Conservation (phyloP, 2,329 filamentous ascomycete genomes). For the Daldinia sp. region DNA sequence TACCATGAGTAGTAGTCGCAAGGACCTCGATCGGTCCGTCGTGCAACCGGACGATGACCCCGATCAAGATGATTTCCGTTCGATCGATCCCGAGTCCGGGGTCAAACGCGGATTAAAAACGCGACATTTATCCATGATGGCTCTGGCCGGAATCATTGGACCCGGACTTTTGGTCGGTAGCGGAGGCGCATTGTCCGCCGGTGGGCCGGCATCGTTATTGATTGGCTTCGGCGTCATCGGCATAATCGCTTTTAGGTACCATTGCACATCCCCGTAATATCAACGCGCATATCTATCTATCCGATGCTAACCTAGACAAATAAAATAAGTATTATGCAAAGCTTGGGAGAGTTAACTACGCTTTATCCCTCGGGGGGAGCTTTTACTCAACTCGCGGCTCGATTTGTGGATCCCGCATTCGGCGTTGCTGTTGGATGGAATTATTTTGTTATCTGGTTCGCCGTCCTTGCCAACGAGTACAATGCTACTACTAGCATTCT, state of each 20-base stretch:
- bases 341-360: slow-evolving; percentile 77
- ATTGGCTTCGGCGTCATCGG: slow-evolving; percentile 79
- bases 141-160: slow-evolving; percentile 69
- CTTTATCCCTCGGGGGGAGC: slow-evolving; percentile 75
- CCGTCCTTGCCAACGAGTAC: slow-evolving; percentile 74
- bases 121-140: slow-evolving; percentile 70
- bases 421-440: slow-evolving; percentile 76
- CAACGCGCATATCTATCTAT: neutral
- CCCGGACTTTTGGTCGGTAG: slow-evolving; percentile 77
- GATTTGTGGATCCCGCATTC: slow-evolving; percentile 76
- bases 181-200: slow-evolving; percentile 72
- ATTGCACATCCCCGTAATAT: slow-evolving; percentile 40
- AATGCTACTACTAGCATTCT: slow-evolving; percentile 73
- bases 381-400: slow-evolving; percentile 74
- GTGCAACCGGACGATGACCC: slow-evolving; percentile 9
- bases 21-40: slow-evolving; percentile 19
- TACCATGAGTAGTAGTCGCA: slow-evolving; percentile 7
- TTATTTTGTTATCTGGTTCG: slow-evolving; percentile 67
- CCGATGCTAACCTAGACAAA: neutral
- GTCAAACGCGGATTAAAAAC: slow-evolving; percentile 75
- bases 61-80: slow-evolving; percentile 49
- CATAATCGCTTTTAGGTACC: slow-evolving; percentile 63
- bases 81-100: slow-evolving; percentile 68
- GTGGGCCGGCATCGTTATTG: slow-evolving; percentile 74
- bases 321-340: slow-evolving; percentile 71